Evolutionary conservation across 176 grass and related monocot genomes (phyloP), one percentile per base, ranked within the genome.

Genomic region (Eleusine coracana): DNA sequence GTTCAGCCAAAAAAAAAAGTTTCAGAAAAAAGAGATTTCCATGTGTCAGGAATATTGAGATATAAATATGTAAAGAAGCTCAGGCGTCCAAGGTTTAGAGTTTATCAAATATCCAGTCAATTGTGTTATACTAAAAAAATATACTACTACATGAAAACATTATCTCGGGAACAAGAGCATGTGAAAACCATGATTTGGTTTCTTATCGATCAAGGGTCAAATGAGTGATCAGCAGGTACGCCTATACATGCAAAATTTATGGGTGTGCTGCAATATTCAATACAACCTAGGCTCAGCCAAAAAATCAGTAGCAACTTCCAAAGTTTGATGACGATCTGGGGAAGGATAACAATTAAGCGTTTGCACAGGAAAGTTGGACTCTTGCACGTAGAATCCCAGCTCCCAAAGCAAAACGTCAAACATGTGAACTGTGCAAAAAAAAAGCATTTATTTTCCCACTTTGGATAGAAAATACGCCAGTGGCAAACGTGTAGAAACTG

Each of bases 321-420:
- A 83, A 79, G 59, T 78, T 51, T 61, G 60, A 85, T 82, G 83
- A 82, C 79, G 78, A 74, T 17, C 40, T 13, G 10, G 31, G 45
- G 42, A 69, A 71, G 66, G 56, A 71, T 75, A 81, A 66, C 83
- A 73, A 41, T 41, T 41, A 58, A 45, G n/a, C 28, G 45, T 78
- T 82, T 73, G 74, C 44, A 82, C 36, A 90, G 68, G 79, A 50
- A 86, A 68, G 83, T 90, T 83, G 79, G 79, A 90, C 88, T 86
- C 82, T 73, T 82, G 68, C 50, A 49, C 79, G 66, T 61, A 49
- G 56, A 82, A 76, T 56, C 76, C 18, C 71, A 89, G 44, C 73
- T 6, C 52, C 79, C 40, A 0, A 83, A 61, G 78, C 83, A 83
- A 73, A 61, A 78, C 83, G 79, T 90, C 79, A 86, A 86, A 86